These are phyloP conservation scores for Fusarium papillatum DNA, from an alignment of 2,329 filamentous ascomycete genomes.

Conservation along the genomic window DNA sequence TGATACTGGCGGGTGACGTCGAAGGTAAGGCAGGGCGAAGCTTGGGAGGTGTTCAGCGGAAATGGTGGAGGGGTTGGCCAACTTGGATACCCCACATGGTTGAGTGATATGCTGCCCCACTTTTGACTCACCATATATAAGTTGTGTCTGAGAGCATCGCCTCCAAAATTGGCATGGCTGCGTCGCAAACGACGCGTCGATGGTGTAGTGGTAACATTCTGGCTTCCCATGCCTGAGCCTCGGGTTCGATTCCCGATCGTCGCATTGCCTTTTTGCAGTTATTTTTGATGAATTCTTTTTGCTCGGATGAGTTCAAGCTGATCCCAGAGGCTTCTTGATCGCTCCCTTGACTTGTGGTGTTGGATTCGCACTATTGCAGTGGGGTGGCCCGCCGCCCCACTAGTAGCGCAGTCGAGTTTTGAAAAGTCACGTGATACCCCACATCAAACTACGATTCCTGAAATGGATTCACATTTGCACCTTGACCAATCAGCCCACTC, in stretches of 20 bases:
- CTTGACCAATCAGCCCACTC: no score
- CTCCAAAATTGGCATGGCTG: background rate
- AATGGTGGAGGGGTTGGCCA: constrained; percentile 36
- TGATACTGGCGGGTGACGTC: constrained; percentile 25
- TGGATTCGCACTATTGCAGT: no score
- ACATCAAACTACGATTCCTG: no score
- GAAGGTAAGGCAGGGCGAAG: constrained; percentile 24
- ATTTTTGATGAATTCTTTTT: background rate
- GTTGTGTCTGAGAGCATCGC: background rate
- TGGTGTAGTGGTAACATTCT: constrained; percentile 56
- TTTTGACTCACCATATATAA: background rate
- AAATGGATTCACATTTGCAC: no score
- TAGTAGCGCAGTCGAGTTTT: no score
- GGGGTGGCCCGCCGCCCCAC: no score
- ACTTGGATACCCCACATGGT: constrained; percentile 18
- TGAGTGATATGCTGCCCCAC: background rate
- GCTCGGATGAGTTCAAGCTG: no score
- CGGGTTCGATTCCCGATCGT: constrained; percentile 54
- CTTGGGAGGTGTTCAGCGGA: constrained; percentile 12
- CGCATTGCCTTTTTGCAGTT: constrained; percentile 37
- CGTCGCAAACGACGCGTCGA: constrained; percentile 39
- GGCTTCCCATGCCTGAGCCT: constrained; percentile 54
- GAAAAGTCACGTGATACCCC: rapidly evolving
- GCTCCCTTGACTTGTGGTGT: no score
- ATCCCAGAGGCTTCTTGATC: no score